A percentile compares a stretch with the other conserved stretches of the same genome.
These are phyloP conservation scores for Vanrija sp. DNA, from an alignment of 1,284 basidiomycete genomes.

Conservation along the genomic window DNA sequence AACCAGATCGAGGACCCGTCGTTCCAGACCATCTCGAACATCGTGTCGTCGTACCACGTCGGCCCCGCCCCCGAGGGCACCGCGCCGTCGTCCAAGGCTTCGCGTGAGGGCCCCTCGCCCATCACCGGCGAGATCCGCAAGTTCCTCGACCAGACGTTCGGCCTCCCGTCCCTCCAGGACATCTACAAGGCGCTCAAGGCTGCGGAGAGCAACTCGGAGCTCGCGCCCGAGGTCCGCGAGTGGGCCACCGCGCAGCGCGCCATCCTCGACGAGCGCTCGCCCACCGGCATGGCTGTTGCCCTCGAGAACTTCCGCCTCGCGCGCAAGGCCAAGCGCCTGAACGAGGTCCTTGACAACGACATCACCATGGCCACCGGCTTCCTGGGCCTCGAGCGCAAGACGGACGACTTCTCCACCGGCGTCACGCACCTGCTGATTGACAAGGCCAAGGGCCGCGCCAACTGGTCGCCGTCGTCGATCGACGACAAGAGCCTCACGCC, in stretches of 20 bases:
- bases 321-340: constrained; percentile 57
- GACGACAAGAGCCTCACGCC: constrained; percentile 54
- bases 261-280: constrained; percentile 67
- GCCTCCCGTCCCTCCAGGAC: constrained; percentile 62
- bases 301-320: constrained; percentile 72
- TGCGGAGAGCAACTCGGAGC: constrained; percentile 39
- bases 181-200: constrained; percentile 62
- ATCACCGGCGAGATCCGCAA: constrained; percentile 63
- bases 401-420: constrained; percentile 75
- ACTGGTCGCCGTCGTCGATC: constrained; percentile 58
- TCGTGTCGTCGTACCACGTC: constrained; percentile 28
- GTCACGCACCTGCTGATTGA: constrained; percentile 69
- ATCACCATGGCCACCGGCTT: constrained; percentile 39
- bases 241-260: constrained; percentile 73
- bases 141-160: constrained; percentile 76
- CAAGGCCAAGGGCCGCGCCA: constrained; percentile 52
- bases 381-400: constrained; percentile 55
- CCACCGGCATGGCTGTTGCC: constrained; percentile 84
- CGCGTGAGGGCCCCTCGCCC: constrained; percentile 56
- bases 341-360: constrained; percentile 66
- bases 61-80: constrained; percentile 49
- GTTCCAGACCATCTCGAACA: constrained; percentile 19
- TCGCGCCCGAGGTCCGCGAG: constrained; percentile 54
- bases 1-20: constrained; percentile 38
- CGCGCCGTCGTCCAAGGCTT: constrained; percentile 59